These are phyloP conservation scores for Coemansia sp. DNA, from an alignment of 192 early-diverging fungal genomes.

Conservation along the genomic window DNA sequence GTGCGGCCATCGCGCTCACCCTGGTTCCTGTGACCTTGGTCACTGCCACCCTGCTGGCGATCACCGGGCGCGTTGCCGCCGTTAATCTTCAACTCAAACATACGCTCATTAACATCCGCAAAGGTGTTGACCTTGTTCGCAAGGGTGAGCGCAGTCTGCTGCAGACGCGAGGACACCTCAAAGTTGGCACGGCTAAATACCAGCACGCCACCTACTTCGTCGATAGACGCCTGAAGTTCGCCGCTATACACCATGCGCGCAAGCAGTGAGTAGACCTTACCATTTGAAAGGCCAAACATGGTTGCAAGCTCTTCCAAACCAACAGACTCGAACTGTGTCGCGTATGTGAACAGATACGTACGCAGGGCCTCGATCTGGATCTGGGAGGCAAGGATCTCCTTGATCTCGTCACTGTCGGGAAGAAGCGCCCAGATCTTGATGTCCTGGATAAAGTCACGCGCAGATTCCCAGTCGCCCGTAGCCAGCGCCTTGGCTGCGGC, in stretches of 20 bases:
- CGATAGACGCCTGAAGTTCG: constrained; percentile 86
- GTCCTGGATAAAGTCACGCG: constrained; percentile 75
- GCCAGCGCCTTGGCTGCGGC: constrained; percentile 90
- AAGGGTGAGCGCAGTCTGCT: constrained; percentile 83
- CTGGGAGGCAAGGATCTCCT: constrained; percentile 84
- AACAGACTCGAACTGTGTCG: constrained; percentile 87
- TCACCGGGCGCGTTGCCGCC: constrained; percentile 47
- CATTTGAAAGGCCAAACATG: constrained; percentile 83
- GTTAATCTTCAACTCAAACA: constrained; percentile 73
- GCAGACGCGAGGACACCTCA: constrained; percentile 67
- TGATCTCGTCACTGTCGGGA: constrained; percentile 73
- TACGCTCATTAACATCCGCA: constrained; percentile 89
- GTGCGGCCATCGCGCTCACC: constrained; percentile 43
- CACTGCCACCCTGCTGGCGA: constrained; percentile 37
- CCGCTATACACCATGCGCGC: constrained; percentile 94
- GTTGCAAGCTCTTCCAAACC: constrained; percentile 75
- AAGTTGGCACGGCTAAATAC: constrained; percentile 77
- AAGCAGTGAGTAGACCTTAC: constrained; percentile 70
- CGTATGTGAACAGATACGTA: constrained; percentile 93
- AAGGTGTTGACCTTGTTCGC: constrained; percentile 84
- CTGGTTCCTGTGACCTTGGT: constrained; percentile 28
- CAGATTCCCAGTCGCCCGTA: constrained; percentile 90
- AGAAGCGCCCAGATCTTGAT: constrained; percentile 98
- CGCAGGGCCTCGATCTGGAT: constrained; percentile 96
- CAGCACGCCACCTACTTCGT: constrained; percentile 78